Evolutionary conservation across 371 early-diverging fungal species (phyloP).

Genomic region (Circinella minor): DNA sequence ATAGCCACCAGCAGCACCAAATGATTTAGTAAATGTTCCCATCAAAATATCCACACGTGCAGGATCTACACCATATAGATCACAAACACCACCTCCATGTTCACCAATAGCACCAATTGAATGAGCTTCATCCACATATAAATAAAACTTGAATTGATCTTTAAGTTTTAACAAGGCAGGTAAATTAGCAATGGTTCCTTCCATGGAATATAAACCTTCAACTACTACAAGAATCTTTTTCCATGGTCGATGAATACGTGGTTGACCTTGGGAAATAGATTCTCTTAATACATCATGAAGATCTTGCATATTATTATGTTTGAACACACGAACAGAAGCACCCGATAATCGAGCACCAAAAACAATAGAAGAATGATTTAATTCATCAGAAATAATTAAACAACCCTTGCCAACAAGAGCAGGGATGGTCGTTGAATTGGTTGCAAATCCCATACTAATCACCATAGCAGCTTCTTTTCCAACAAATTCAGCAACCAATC

Average conservation of each 20-base stretch:
- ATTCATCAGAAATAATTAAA: constrained; percentile 96
- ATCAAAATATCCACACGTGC: constrained; percentile 95
- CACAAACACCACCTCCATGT: constrained; percentile 95
- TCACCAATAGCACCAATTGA: constrained; percentile 95
- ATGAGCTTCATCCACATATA: constrained; percentile 99
- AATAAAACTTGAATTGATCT: constrained; percentile 96
- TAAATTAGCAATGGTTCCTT: constrained; percentile 93
- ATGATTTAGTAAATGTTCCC: constrained; percentile 99
- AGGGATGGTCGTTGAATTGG: constrained; percentile 98
- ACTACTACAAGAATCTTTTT: constrained; percentile 98
- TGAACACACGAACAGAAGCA: constrained; percentile 94
- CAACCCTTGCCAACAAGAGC: constrained; percentile 91
- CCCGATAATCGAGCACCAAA: constrained; percentile 96
- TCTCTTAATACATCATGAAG: constrained; percentile 90
- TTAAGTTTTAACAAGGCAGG: constrained; percentile 93
- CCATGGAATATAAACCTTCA: constrained; percentile 99
- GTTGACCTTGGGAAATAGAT: constrained; percentile 98
- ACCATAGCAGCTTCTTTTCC: constrained; percentile 52
- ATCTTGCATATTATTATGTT: constrained; percentile 90
- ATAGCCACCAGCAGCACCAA: constrained; percentile 98
- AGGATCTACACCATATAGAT: constrained; percentile 90
- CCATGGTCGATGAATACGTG: constrained; percentile 98
- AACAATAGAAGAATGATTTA: constrained; percentile 98
- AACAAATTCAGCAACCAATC: constrained; percentile 88
- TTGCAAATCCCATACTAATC: constrained; percentile 81